These are phyloP conservation scores for Podospora anserina DNA, from an alignment of 495 filamentous ascomycete species.

Conservation along the genomic window DNA sequence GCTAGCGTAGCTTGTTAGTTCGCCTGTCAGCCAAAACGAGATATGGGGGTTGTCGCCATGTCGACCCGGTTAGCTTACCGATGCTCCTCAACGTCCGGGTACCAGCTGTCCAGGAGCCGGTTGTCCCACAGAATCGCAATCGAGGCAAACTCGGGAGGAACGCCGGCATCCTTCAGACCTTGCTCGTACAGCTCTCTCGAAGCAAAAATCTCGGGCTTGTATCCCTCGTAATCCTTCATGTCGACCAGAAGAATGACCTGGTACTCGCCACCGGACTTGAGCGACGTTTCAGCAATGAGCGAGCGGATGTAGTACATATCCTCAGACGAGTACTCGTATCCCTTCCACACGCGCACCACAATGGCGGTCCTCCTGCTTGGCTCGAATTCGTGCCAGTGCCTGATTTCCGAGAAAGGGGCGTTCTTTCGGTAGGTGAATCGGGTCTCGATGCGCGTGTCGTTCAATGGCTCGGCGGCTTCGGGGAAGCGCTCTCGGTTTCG, in stretches of 20 bases:
- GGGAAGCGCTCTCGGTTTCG: constrained; percentile 65
- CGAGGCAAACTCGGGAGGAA: constrained; percentile 54
- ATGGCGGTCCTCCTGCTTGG: constrained; percentile 36
- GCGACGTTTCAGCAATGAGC: constrained; percentile 52
- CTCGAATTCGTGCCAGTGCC: constrained; percentile 34
- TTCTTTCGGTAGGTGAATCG: constrained; percentile 28
- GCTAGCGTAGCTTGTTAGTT: constrained; percentile 15
- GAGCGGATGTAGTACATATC: constrained; percentile 50
- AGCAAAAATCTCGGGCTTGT: constrained; percentile 48
- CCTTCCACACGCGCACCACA: constrained; percentile 43
- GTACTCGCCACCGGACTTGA: constrained; percentile 57
- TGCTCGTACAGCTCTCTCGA: constrained; percentile 48
- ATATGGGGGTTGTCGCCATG: not conserved
- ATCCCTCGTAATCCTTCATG: constrained; percentile 49
- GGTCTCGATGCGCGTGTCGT: constrained; percentile 27
- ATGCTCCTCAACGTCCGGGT: constrained; percentile 37
- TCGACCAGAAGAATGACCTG: constrained; percentile 58
- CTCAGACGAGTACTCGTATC: constrained; percentile 41
- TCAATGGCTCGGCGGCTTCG: constrained; percentile 13
- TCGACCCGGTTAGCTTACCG: constrained; percentile 20
- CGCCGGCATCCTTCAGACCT: constrained; percentile 45
- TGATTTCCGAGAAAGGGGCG: constrained; percentile 25
- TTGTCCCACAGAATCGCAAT: constrained; percentile 57
- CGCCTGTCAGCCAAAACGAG: not conserved
- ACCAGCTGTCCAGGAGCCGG: constrained; percentile 40